These are phyloP conservation scores for Pouteria glomerata DNA, from an alignment of 148 eudicot genomes.

Conservation along the genomic window DNA sequence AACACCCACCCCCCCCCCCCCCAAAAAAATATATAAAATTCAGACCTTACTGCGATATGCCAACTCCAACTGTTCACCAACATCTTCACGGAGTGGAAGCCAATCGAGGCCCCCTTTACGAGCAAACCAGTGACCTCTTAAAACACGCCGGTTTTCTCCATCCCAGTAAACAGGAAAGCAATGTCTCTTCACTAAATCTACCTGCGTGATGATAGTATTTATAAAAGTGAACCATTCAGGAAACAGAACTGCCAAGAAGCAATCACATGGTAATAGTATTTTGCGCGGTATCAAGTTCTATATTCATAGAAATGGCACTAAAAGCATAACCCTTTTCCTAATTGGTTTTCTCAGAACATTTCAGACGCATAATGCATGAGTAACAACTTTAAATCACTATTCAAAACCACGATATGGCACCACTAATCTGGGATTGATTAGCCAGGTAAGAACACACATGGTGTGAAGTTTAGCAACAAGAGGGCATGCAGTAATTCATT, in stretches of 20 bases:
- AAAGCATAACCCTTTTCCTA: neutral
- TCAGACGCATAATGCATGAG: neutral
- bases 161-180: constrained; percentile 95
- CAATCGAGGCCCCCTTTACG: constrained; percentile 88
- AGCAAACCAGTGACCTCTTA: constrained; percentile 99
- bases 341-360: neutral
- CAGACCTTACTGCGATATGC: constrained; percentile 79
- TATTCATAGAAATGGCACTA: neutral
- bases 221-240: neutral
- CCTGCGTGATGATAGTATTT: constrained; percentile 36
- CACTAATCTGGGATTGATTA: neutral
- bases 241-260: neutral
- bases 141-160: constrained; percentile 87
- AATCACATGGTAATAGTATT: neutral
- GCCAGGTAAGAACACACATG: neutral
- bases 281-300: neutral
- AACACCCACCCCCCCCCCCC: too few relatives aligned
- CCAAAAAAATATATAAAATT: too few relatives aligned
- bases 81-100: constrained; percentile 98
- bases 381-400: neutral
- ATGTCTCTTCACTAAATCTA: constrained; percentile 81
- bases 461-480: neutral
- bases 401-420: neutral
- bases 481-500: neutral
- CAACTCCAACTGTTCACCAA: constrained; percentile 88